Base-by-base conservation (phyloP, 2,329 filamentous ascomycete species). In the Rutstroemia sp. region DNA sequence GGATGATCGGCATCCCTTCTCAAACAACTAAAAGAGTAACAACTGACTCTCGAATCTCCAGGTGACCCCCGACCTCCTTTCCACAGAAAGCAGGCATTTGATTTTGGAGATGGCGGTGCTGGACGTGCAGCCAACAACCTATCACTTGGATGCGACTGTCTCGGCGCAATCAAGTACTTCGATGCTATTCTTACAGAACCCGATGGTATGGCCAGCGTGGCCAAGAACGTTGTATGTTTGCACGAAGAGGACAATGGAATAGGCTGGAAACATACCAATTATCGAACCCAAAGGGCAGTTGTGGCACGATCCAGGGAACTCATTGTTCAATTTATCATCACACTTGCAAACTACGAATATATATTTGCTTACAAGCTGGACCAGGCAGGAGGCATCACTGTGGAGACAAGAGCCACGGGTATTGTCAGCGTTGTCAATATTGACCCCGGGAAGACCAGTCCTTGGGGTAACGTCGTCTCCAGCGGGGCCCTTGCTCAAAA, bases 231-330 rank as follows among this genome's bases (percentile, higher is more conserved):
- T 10, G 74, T 87, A 49, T 88, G 85, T 64, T 71, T 87, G 17
- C 85, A 88, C 64, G 85, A 88, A 68, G 81, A 86, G 61, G 85
- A 88, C 61, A 79, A 81, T 57, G 85, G 85, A 1, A 85, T 88
- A 51, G 76, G 78, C 9, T 87, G 83, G 83, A 87, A 87, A 66
- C 84, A 88, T 70, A 86, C 83, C 6, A 87, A 88, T 70, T 57
- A 46, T 42, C 42, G 38, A 17, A 57, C 36, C 27, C 45, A 48
- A 48, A 48, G 45, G 27, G 23, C 25, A 10, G 17, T 48, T 8
- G 81, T 87, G 1, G 80, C 79, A 0, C 75, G 84, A 5, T 75
- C 76, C 55, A 77, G 84, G 2, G 79, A 85, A 63, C 75, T 88
- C 3, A 82, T 87, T 0, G 69, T 87, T 2, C 84, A 87, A 60